Evolutionary conservation across 1,284 basidiomycete species (phyloP).

Genomic region (Ustilago hordei): DNA sequence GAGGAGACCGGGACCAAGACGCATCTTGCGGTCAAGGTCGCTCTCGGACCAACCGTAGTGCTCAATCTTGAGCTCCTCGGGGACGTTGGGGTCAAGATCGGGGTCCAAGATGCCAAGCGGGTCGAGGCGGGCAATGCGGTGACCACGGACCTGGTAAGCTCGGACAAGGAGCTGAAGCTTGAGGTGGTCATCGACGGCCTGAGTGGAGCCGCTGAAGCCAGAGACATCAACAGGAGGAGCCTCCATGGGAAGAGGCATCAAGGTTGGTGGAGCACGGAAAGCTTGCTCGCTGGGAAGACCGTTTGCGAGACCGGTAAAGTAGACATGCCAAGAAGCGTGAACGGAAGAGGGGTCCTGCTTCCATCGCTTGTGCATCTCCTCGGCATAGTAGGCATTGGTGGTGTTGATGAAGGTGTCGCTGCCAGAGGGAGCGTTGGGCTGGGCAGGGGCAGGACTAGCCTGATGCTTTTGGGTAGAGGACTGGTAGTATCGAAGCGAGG

Average conservation of each 20-base stretch:
- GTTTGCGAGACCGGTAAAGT: slow-evolving; percentile 92
- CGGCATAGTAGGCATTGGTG: slow-evolving; percentile 92
- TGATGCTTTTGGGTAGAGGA: slow-evolving; percentile 41
- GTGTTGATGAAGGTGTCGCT: slow-evolving; percentile 72
- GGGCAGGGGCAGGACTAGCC: slow-evolving; percentile 51
- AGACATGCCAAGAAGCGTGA: slow-evolving; percentile 93
- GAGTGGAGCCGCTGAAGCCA: slow-evolving; percentile 75
- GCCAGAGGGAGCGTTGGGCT: slow-evolving; percentile 57
- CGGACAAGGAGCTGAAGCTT: slow-evolving; percentile 77
- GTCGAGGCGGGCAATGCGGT: slow-evolving; percentile 94
- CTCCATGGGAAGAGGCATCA: slow-evolving; percentile 77
- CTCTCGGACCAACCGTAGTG: slow-evolving; percentile 91
- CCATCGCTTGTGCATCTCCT: slow-evolving; percentile 76
- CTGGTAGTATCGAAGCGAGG: slow-evolving; percentile 45
- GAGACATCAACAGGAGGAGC: slow-evolving; percentile 82
- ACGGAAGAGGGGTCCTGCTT: slow-evolving; percentile 82
- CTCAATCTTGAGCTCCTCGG: slow-evolving; percentile 65
- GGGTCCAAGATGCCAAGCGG: slow-evolving; percentile 91
- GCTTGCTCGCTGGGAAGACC: slow-evolving; percentile 85
- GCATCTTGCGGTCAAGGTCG: slow-evolving; percentile 93
- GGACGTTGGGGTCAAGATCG: slow-evolving; percentile 75
- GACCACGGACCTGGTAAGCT: slow-evolving; percentile 98
- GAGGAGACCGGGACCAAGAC: slow-evolving; percentile 92
- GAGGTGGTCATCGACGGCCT: slow-evolving; percentile 87
- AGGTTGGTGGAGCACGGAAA: slow-evolving; percentile 83